These are phyloP conservation scores for Ascocoryne sarcoides DNA, from an alignment of 2,329 filamentous ascomycete species.

Conservation along the genomic window DNA sequence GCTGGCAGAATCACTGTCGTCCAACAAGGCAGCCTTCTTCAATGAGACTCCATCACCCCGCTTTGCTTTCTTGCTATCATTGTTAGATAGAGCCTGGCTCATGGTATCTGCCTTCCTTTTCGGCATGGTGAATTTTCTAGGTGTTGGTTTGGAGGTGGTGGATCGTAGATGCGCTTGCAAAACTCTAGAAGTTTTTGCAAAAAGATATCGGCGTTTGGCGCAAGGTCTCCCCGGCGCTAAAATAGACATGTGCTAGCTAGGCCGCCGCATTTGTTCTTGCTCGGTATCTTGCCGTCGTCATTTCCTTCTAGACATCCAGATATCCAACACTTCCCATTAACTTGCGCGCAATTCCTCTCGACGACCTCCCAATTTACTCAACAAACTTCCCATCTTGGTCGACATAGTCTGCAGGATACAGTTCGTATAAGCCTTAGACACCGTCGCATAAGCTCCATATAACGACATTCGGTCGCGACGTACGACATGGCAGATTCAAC, in stretches of 20 bases:
- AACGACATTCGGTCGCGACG: not conserved
- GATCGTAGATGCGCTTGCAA: not conserved
- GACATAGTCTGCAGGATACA: no score
- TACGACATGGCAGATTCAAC: slow-evolving; percentile 61
- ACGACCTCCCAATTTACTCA: not conserved
- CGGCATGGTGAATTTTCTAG: slow-evolving; percentile 19
- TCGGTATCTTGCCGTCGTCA: not conserved
- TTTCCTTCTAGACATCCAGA: not conserved
- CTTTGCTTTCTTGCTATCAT: slow-evolving; percentile 25
- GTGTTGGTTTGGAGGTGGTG: no score
- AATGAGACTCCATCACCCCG: slow-evolving; percentile 8
- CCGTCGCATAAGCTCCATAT: slow-evolving; percentile 4
- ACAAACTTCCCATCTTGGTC: no score
- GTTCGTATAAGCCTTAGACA: no score
- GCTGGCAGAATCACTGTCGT: slow-evolving; percentile 36
- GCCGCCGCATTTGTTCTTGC: not conserved
- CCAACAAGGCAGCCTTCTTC: slow-evolving; percentile 32
- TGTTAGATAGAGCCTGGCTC: slow-evolving; percentile 10
- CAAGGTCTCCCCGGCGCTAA: not conserved
- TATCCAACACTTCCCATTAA: no score
- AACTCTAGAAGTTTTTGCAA: not conserved
- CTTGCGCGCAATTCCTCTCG: not conserved
- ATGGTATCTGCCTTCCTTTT: slow-evolving; percentile 28
- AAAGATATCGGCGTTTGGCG: not conserved
- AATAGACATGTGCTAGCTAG: no score